Conservation (phyloP, 495 filamentous ascomycete species). For the Aspergillus steynii region DNA sequence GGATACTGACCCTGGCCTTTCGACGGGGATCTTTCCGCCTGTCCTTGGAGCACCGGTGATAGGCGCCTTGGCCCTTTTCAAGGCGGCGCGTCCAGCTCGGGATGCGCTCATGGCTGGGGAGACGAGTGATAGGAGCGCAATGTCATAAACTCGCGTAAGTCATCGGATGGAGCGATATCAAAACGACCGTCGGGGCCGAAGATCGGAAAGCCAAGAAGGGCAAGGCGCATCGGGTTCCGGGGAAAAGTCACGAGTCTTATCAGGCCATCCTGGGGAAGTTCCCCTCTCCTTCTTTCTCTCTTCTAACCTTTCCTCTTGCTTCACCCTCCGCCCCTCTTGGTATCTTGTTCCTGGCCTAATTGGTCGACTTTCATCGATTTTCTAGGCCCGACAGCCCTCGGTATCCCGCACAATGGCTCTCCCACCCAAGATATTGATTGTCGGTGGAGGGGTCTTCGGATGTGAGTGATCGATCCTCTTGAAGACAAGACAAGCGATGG, state of each 20-base stretch:
- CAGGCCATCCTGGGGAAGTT: neutral
- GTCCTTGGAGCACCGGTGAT: constrained; percentile 8
- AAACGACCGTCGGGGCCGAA: neutral
- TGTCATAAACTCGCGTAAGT: constrained; percentile 2
- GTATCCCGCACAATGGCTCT: constrained; percentile 33
- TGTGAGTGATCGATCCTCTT: constrained; percentile 38
- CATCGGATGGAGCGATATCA: neutral
- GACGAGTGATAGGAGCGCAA: too few species aligned
- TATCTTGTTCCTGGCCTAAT: neutral
- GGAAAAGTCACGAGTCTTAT: neutral
- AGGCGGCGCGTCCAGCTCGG: constrained; percentile 18
- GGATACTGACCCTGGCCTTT: constrained; percentile 8
- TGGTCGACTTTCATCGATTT: neutral
- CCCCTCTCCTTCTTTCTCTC: neutral
- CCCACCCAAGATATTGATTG: constrained; percentile 63
- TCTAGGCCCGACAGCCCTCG: neutral
- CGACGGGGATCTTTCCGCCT: constrained; percentile 8
- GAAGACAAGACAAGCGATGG: neutral
- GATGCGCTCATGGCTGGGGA: constrained; percentile 23
- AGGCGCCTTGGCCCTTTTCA: constrained; percentile 25
- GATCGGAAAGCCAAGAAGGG: neutral
- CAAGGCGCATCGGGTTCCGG: neutral
- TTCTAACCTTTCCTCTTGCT: neutral
- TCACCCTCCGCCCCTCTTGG: neutral
- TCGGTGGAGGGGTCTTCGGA: constrained; percentile 79